phyloP scores from a whole-genome alignment of 2,329 filamentous ascomycete species.

The Stenocarpella maydis region DNA sequence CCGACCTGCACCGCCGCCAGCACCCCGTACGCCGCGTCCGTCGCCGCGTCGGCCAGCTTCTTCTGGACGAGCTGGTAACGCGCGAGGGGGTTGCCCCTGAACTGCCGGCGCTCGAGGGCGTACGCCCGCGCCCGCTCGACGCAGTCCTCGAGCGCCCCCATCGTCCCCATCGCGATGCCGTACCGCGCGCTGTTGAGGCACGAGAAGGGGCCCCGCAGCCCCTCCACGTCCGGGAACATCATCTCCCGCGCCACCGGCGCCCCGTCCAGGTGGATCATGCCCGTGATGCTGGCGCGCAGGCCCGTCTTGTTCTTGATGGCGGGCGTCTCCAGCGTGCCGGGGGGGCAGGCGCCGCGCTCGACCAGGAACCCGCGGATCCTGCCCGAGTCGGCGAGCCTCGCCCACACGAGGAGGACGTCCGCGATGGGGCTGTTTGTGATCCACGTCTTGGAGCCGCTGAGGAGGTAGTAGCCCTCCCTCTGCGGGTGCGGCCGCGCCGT shows the following conservation, averaged over 20 bases:
- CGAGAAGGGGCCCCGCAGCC: conserved; percentile 86
- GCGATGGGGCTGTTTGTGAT: conserved; percentile 91
- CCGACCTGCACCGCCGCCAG: conserved; percentile 91
- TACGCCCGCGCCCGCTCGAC: conserved; percentile 83
- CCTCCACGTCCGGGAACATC: conserved; percentile 93
- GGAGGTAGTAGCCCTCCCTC: conserved; percentile 77
- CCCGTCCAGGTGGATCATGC: conserved; percentile 96
- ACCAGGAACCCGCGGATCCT: conserved; percentile 95
- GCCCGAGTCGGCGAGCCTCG: conserved; percentile 87
- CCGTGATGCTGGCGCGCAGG: conserved; percentile 89
- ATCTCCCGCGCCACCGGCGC: conserved; percentile 89
- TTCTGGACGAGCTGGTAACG: conserved; percentile 98
- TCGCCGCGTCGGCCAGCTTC: conserved; percentile 92
- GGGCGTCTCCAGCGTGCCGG: conserved; percentile 90
- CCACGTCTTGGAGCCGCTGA: conserved; percentile 87
- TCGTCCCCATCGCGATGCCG: conserved; percentile 92
- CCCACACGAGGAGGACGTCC: conserved; percentile 86
- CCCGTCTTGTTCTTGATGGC: conserved; percentile 95
- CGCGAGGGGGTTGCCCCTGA: conserved; percentile 93
- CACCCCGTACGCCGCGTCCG: conserved; percentile 91
- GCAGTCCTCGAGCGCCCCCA: conserved; percentile 94
- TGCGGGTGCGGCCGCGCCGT: conserved; percentile 78
- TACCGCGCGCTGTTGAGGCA: conserved; percentile 94
- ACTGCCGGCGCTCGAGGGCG: conserved; percentile 92
- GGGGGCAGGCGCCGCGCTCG: conserved; percentile 83